Base-by-base conservation (phyloP, 495 filamentous ascomycete genomes). In the Aspergillus indologenus region DNA sequence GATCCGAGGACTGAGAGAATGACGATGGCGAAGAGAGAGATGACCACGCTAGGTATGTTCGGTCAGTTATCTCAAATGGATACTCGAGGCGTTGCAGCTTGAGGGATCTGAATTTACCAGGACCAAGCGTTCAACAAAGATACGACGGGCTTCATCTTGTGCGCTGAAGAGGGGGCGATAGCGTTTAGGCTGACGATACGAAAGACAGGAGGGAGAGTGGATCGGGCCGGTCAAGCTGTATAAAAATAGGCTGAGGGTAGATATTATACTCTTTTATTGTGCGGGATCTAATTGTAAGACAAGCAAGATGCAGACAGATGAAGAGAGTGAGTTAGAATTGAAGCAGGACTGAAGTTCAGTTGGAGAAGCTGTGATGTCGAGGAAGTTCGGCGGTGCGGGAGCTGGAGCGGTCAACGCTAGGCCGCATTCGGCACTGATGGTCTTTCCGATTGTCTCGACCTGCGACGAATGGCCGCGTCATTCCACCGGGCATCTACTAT, bases 111-210 rank as follows among this genome's bases (percentile, higher is more conserved):
- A 55, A 1, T 59, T 47, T 79, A 96, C 91, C 92, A 96, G 76
- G 87, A 90, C 91, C 91, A 96, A 69, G 92, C 92, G 78, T 95
- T 92, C 80, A 94, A 78, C 57, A 89, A 85, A 62, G 90, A 88
- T 50, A 96, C 89, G 68, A 96, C 77, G 55, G 92, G 92, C 86
- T 96, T 96, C 90, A 96, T 96, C 64, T 64, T 88, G 81, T 73
- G 61, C 63, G 40, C 50, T 31, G 34, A 29, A 45, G 14, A 18
- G 8, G n/a, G 50, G 29, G 53, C 21, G 49, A 23, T 46, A 24
- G 18, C 34, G 2, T 29, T 4, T 11, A 40, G 34, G 34, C 34
- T 40, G 34, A 40, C 12, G 34, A 57, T 46, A 60, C 22, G 31
- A 45, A 42, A 57, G 44, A 23, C n/a, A n/a, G n/a, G 18, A 47